A percentile compares a stretch with the other conserved stretches of the same genome.
phyloP scores from a whole-genome alignment of 305 asterid species.

The Solanum hybrid region DNA sequence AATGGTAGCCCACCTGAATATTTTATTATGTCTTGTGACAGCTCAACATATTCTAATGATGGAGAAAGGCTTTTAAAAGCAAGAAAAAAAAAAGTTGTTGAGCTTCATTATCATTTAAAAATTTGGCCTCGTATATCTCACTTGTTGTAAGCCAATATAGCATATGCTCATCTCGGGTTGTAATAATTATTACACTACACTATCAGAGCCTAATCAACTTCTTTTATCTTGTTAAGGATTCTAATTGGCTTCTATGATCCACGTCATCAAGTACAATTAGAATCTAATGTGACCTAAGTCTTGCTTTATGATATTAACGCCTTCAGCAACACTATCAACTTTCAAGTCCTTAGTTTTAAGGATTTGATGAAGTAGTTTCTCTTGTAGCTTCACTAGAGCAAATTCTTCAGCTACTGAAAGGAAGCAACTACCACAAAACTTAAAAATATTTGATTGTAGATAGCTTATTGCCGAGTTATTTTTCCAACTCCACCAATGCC shows the following conservation, averaged over 20 bases:
- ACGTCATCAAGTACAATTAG: neutral
- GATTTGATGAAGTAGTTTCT: neutral
- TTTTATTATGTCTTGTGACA: neutral
- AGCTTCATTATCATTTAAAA: neutral
- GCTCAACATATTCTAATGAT: neutral
- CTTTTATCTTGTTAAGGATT: neutral
- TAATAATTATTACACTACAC: neutral
- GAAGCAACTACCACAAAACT: neutral
- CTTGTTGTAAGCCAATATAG: neutral
- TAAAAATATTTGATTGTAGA: neutral
- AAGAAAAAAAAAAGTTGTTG: neutral
- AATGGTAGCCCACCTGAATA: neutral
- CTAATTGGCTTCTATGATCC: neutral
- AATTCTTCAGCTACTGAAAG: neutral
- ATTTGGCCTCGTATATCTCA: neutral
- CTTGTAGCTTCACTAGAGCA: neutral
- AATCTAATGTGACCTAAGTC: neutral
- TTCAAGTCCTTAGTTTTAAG: neutral
- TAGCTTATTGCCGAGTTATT: neutral
- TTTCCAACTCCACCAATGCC: neutral
- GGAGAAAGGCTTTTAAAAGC: neutral
- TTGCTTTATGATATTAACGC: neutral
- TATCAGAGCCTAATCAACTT: slow-evolving; percentile 1
- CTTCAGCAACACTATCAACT: neutral
- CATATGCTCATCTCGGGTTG: neutral